Base-by-base conservation (phyloP, 495 filamentous ascomycete genomes). In the Friedmanniomyces endolithicus region DNA sequence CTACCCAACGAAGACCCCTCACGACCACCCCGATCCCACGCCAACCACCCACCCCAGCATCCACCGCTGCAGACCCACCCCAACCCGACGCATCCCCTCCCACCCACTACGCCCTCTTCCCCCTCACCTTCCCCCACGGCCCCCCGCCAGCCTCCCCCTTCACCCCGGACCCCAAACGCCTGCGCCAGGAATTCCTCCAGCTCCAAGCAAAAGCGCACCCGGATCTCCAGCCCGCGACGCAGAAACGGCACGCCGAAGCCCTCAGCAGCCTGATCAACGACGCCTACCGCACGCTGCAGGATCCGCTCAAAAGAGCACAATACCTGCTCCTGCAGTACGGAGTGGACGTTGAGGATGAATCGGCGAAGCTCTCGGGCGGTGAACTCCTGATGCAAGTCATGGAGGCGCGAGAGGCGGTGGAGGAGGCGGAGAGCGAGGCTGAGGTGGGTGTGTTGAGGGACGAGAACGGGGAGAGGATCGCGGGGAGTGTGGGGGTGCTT, bases 61-160 rank as follows among this genome's bases (percentile, higher is more conserved):
- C 56, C 41, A 6, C 31, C 1, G 20, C 41, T 6, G 6, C 0
- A 0, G 34, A 37, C 3, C 1, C 22, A 14, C 2, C 52, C 6
- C 27, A 33, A 25, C 11, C 6, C 27, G 19, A 14, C 57, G 34
- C 17, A 17, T 0, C 22, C 2, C 54, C 53, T 14, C 54, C 52
- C 45, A 82, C 78, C 56, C 73, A 88, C 76, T 97, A 96, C 78
- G 78, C 82, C 40, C 81, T 97, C 70, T 98, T 98, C 75, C 87
- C 88, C 6, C 62, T 74, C 12, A 88, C 88, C 14, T 75, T 96
- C 16, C 81, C 90, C 12, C n/a, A 60, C 0, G 92, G 92, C 33
- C 84, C 88, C 0, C 92, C 92, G 0, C 92, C 92, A 0, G 22
- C 57, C 0, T 82, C 88, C 0, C 78, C 80, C 50, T 98, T 98